These are phyloP conservation scores for Zygoascus hellenicus DNA, from an alignment of 1,139 yeast species.

Conservation along the genomic window DNA sequence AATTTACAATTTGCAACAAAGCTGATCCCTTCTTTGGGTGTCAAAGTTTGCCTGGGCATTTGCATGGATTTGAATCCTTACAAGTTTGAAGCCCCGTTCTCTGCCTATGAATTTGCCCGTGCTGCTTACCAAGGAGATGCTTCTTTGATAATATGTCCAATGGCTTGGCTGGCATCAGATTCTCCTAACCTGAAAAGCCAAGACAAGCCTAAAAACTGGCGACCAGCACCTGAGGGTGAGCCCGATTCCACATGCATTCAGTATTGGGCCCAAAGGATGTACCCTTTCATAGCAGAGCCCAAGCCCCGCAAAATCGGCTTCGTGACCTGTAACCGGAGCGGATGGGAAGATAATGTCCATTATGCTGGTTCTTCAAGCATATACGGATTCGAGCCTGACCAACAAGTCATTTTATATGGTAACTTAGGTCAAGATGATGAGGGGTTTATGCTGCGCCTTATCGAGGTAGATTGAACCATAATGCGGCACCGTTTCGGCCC, in stretches of 20 bases:
- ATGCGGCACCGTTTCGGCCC: too few species aligned
- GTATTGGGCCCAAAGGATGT: conserved; percentile 71
- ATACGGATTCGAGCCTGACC: conserved; percentile 9
- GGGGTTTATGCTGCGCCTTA: conserved; percentile 18
- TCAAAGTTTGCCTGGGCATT: conserved; percentile 62
- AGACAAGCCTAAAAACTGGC: conserved; percentile 12
- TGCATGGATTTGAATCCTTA: conserved; percentile 95
- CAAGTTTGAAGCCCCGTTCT: conserved; percentile 73
- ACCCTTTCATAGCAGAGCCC: conserved; percentile 47
- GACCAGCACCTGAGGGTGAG: conserved; percentile 16
- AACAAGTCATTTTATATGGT: conserved; percentile 19
- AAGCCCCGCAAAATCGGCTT: conserved; percentile 30
- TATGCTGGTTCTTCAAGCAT: conserved; percentile 64
- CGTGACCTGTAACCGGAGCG: conserved; percentile 63
- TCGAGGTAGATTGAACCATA: not conserved
- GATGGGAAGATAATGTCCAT: conserved; percentile 61
- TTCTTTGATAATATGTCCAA: conserved; percentile 64
- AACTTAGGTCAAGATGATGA: conserved; percentile 24
- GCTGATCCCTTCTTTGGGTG: not conserved
- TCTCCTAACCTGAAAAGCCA: conserved; percentile 25
- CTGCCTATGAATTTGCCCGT: conserved; percentile 62
- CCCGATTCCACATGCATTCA: conserved; percentile 41
- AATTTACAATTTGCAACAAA: not conserved
- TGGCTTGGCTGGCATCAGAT: conserved; percentile 74
- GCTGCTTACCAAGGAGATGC: conserved; percentile 45